phyloP scores from a whole-genome alignment of 2,329 filamentous ascomycete species.

The Neurospora sp. region DNA sequence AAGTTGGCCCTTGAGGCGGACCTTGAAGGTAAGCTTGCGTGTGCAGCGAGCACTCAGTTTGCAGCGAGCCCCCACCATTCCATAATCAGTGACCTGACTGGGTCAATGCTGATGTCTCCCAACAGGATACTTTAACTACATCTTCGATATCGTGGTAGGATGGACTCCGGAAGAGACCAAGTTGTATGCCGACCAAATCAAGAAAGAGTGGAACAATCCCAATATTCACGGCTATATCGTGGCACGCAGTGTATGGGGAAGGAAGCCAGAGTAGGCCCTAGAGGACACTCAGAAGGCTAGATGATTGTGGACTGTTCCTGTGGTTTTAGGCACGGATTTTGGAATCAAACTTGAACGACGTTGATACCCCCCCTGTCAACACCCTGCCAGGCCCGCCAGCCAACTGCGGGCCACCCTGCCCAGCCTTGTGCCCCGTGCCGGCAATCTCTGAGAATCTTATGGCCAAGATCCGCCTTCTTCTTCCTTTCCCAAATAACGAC shows the following conservation, averaged over 20 bases:
- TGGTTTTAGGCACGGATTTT: not conserved
- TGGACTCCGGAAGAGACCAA: not conserved
- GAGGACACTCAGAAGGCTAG: not conserved
- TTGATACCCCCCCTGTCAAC: not conserved
- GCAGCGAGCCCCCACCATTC: not conserved
- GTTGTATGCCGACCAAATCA: not conserved
- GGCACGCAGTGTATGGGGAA: not conserved
- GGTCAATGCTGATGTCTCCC: not conserved
- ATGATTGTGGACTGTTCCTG: not conserved
- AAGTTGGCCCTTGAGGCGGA: not conserved
- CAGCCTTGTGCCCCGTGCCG: not conserved
- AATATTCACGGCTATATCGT: not conserved
- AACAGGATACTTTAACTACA: not conserved
- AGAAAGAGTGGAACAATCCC: not conserved
- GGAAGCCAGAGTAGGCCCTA: not conserved
- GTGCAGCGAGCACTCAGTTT: not conserved
- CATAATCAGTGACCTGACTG: not conserved
- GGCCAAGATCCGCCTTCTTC: not conserved
- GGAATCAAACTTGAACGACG: not conserved
- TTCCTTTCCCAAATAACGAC: not conserved
- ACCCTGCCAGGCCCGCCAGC: not conserved
- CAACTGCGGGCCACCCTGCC: no score
- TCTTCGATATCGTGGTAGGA: not conserved
- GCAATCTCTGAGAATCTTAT: not conserved
- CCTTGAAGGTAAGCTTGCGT: not conserved